Base-by-base conservation (phyloP, 345 rosid species). In the Euclidium syriacum region DNA sequence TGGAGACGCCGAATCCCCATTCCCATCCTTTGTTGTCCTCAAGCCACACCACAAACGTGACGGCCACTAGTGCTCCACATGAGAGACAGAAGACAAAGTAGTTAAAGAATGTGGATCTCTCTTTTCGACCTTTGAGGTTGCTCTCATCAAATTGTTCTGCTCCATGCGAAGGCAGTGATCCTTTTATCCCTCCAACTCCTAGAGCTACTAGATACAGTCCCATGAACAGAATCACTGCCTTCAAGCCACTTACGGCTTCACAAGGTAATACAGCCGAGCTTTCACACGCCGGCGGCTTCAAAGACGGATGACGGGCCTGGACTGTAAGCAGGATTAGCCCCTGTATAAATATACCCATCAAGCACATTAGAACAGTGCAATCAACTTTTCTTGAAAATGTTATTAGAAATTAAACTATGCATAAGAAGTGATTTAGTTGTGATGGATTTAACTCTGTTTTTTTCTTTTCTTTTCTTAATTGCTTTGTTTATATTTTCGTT, bases 1-100 rank as follows among this genome's bases (percentile, higher is more conserved):
- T 80, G 30, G 94, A 68, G 23, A 80, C 74, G 38, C 85, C 95
- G 23, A 90, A 87, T 40, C 92, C 97, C 95, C 94, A 87, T 46
- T 83, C 83, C 97, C 97, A 90, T 3, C 97, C 97, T 58, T 60
- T 58, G 73, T 90, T 90, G 72, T 85, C 95, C 69, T 87, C 95
- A 25, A 90, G 76, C 94, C 95, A 87, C 20, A 85, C 95, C 63
- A 82, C 94, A 30, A 87, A 73, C 5, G 95, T 90, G 10, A 87
- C 97, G 7, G 95, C 97, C 48, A 87, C 72, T 9, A 90, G 71
- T 52, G 88, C 97, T n/a, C 95, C 94, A 27, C 79, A 78, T 16
- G 95, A 75, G 20, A 90, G 95, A 74, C 82, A 76, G 75, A 83
- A 90, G 3, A 90, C 86, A 22, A 61, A 90, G 75, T 90, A 85